phyloP scores from a whole-genome alignment of 78 protist genomes.

The Dictyostelium purpureum region DNA sequence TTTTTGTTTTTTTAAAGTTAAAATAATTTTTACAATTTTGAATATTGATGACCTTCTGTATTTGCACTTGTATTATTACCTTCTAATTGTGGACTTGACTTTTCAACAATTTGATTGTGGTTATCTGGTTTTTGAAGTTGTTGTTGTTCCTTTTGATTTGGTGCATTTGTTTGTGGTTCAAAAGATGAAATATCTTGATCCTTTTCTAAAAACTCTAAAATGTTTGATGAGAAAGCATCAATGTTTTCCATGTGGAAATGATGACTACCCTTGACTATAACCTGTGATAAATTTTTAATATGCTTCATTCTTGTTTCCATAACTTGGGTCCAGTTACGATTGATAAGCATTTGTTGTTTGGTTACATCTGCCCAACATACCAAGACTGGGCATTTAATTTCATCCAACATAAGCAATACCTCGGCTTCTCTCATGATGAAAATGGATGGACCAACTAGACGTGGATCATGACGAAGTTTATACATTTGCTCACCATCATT shows the following conservation, averaged over 20 bases:
- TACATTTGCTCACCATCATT: slow-evolving; percentile 47
- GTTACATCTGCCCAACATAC: slow-evolving; percentile 42
- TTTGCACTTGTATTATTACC: no score
- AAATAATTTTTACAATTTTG: neutral
- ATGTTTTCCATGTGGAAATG: slow-evolving; percentile 59
- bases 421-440: slow-evolving; percentile 42
- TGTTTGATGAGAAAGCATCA: neutral
- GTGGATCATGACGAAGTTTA: slow-evolving; percentile 55
- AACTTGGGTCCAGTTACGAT: slow-evolving; percentile 34
- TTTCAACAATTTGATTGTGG: slow-evolving; percentile 17
- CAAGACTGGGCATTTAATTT: slow-evolving; percentile 43
- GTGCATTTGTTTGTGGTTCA: neutral
- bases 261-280: slow-evolving; percentile 17
- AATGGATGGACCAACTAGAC: slow-evolving; percentile 52
- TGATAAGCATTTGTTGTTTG: slow-evolving; percentile 38
- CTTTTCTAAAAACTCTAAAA: neutral
- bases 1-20: no score
- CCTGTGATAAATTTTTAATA: neutral
- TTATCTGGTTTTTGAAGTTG: neutral
- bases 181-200: neutral
- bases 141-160: neutral
- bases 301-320: slow-evolving; percentile 58
- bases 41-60: neutral
- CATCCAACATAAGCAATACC: slow-evolving; percentile 10
- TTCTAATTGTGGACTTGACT: no score